These are phyloP conservation scores for Coelastrella sp. DNA, from an alignment of 139 green algal genomes.

Conservation along the genomic window DNA sequence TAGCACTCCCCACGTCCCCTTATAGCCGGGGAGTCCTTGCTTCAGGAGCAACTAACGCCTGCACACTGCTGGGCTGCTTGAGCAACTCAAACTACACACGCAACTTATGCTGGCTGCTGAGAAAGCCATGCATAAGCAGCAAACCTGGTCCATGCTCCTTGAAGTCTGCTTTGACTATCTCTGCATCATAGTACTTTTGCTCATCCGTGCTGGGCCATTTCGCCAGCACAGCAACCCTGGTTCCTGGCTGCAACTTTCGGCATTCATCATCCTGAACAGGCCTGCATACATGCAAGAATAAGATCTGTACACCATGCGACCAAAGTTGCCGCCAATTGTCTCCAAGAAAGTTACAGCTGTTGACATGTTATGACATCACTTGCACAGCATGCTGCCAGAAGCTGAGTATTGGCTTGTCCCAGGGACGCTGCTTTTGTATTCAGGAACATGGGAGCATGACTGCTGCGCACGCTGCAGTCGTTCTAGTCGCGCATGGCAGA, in stretches of 20 bases:
- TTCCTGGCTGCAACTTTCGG: conserved; percentile 28
- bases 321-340: no score
- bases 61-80: not conserved
- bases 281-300: not conserved
- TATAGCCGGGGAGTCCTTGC: no score
- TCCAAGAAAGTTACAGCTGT: no score
- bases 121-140: not conserved
- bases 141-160: conserved; percentile 25
- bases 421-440: no score
- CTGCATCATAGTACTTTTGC: conserved; percentile 40
- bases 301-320: not conserved
- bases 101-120: not conserved
- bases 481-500: no score
- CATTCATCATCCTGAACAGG: conserved; percentile 46
- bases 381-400: no score
- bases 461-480: no score
- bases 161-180: conserved; percentile 16
- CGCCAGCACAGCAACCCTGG: conserved; percentile 20
- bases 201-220: conserved; percentile 13
- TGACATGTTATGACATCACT: no score
- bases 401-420: no score
- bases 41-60: not conserved
- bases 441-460: no score
- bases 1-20: no score
- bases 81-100: not conserved